Base-by-base conservation (phyloP, 2,329 filamentous ascomycete species). In the Diaporthe australafricana region DNA sequence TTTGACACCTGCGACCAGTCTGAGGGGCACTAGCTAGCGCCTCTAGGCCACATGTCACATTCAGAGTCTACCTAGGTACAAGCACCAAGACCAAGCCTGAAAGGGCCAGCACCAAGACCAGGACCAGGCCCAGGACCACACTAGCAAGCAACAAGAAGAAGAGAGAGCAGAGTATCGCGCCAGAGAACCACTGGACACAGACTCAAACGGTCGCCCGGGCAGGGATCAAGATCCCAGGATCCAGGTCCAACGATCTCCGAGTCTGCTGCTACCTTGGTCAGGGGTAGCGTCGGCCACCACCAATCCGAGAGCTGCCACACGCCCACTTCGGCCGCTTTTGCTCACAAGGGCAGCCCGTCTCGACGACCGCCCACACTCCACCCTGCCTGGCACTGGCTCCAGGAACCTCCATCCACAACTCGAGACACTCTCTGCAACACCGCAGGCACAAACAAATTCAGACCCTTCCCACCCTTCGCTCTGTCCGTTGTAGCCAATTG, bases 381-480 rank as follows among this genome's bases (percentile, higher is more conserved):
- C 57, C 69, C 50, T 66, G 62, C 69, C 22, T 30, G 47, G 38
- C 35, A 38, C 70, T 48, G 63, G 42, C 53, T 50, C 56, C 67
- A 60, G 67, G 67, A 60, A 69, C 53, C 42, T 69, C 75, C 78
- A 73, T 77, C 78, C 78, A 77, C 75, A 74, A 78, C 76, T 80
- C 79, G 80, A 84, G 80, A 84, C 82, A 80, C 78, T 77, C 80
- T 77, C 79, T 80, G 82, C 81, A 81, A 82, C 81, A 81, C 75
- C 78, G 53, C 53, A 60, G 52, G 38, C 50, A 55, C 65, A 68
- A 45, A 68, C 65, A 55, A 69, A 50, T 60, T 32, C 53, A 50
- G 67, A 60, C 67, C 47, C 42, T 52, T 60, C 53, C 67, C 53
- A 69, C 35, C 22, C 25, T n/a, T 42, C n/a, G n/a, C 67, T 42